Evolutionary conservation across 1,284 basidiomycete species (phyloP).

Genomic region (Leccinum huronense): DNA sequence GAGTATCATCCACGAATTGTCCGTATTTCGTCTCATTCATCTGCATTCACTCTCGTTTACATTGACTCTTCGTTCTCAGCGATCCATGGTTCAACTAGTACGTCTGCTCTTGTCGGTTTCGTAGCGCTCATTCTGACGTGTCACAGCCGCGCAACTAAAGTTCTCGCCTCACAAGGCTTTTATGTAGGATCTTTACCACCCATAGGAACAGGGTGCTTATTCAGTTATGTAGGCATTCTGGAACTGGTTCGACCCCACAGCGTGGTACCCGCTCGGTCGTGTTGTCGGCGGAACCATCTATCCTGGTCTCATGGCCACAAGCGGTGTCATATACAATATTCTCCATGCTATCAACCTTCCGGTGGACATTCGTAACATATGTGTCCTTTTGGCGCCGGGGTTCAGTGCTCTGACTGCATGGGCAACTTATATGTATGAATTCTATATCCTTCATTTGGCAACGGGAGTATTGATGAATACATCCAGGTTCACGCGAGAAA

Average conservation of each 20-base stretch:
- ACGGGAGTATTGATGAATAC: slow-evolving; percentile 7
- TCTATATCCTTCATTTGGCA: not conserved
- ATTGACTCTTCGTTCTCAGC: slow-evolving; percentile 41
- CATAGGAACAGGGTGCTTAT: slow-evolving; percentile 2
- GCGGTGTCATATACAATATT: slow-evolving; percentile 92
- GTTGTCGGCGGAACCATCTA: slow-evolving; percentile 99
- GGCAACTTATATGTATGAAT: slow-evolving; percentile 88
- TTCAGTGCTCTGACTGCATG: slow-evolving; percentile 97
- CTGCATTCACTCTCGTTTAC: slow-evolving; percentile 10
- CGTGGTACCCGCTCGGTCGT: slow-evolving; percentile 98
- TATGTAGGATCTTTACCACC: slow-evolving; percentile 60
- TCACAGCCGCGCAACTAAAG: slow-evolving; percentile 82
- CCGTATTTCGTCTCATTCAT: slow-evolving; percentile 36
- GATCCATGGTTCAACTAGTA: slow-evolving; percentile 99
- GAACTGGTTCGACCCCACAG: slow-evolving; percentile 99
- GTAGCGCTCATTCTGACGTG: slow-evolving; percentile 13
- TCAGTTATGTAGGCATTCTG: slow-evolving; percentile 80
- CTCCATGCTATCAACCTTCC: slow-evolving; percentile 89
- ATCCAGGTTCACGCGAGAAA: slow-evolving; percentile 87
- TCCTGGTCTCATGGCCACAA: slow-evolving; percentile 97
- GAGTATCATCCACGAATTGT: slow-evolving; percentile 99
- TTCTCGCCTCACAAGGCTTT: slow-evolving; percentile 90
- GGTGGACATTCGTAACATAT: slow-evolving; percentile 97
- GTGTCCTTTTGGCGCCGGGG: slow-evolving; percentile 94
- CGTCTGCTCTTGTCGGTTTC: slow-evolving; percentile 35